phyloP scores from a whole-genome alignment of 257 asterid species.

The Pogostemon cablin region DNA sequence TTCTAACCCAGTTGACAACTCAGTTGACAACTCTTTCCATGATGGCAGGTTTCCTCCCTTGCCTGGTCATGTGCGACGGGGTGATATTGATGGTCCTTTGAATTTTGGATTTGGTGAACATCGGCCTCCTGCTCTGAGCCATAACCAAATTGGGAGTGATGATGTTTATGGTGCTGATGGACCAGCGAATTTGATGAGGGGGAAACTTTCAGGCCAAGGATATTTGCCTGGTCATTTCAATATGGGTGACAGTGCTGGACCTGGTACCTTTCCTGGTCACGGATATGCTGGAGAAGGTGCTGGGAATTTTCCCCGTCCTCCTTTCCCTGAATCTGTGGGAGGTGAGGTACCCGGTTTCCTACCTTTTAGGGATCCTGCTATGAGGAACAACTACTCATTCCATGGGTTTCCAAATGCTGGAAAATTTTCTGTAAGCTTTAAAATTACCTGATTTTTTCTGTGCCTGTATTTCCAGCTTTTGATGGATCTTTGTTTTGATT shows the following conservation, averaged over 20 bases:
- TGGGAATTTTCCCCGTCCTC: conserved; percentile 49
- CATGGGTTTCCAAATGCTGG: conserved; percentile 56
- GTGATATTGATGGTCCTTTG: conserved; percentile 53
- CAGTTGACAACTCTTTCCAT: conserved; percentile 54
- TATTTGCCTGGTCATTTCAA: conserved; percentile 48
- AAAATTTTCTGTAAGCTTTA: conserved; percentile 53
- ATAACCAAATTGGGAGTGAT: conserved; percentile 45
- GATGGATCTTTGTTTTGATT: not conserved
- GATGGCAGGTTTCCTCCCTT: conserved; percentile 55
- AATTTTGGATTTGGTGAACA: conserved; percentile 62
- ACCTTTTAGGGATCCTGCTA: conserved; percentile 65
- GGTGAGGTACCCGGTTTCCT: conserved; percentile 48
- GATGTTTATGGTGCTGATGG: conserved; percentile 57
- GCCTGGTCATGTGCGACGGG: conserved; percentile 58
- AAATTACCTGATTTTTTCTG: conserved; percentile 7
- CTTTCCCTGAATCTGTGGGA: conserved; percentile 50
- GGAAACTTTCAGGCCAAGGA: conserved; percentile 53
- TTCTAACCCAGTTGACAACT: conserved; percentile 55
- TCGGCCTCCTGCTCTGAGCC: conserved; percentile 46
- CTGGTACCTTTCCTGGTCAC: conserved; percentile 59
- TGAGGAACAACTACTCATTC: conserved; percentile 57
- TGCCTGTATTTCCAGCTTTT: not conserved
- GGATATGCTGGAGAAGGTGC: conserved; percentile 51
- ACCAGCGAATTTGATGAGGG: conserved; percentile 50
- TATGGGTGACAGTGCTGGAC: conserved; percentile 51